Conservation (phyloP, 1,284 basidiomycete genomes). For the Irpex sp. region DNA sequence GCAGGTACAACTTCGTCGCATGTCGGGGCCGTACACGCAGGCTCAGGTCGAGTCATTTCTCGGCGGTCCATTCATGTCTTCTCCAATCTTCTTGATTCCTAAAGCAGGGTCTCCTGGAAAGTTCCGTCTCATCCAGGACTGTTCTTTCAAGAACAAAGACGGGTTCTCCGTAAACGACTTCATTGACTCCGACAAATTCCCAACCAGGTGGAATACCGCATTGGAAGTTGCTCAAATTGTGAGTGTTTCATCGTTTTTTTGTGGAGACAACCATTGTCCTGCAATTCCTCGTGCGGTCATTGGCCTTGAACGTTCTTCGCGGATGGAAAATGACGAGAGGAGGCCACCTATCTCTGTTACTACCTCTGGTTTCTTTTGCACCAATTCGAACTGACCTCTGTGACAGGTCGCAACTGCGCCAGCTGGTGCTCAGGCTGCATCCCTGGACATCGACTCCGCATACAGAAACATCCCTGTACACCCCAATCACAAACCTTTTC, state of each 20-base stretch:
- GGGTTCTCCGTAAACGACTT: constrained; percentile 26
- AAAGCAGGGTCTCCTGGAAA: constrained; percentile 6
- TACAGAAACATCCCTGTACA: constrained; percentile 28
- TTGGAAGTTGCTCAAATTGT: constrained; percentile 27
- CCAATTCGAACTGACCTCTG: not conserved
- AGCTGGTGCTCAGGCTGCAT: constrained; percentile 28
- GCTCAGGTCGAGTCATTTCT: constrained; percentile 22
- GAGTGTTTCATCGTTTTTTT: constrained; percentile 17
- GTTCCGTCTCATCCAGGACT: constrained; percentile 10
- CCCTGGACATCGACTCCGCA: constrained; percentile 30
- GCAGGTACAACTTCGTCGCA: not conserved
- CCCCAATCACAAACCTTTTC: not conserved
- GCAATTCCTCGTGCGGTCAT: too few relatives aligned
- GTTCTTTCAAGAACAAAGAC: not conserved
- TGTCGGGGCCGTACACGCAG: not conserved
- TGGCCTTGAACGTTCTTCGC: not conserved
- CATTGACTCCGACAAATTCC: constrained; percentile 29
- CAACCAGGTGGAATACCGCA: constrained; percentile 27
- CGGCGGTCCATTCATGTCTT: constrained; percentile 18
- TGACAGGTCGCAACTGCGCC: constrained; percentile 29
- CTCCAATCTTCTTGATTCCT: constrained; percentile 19
- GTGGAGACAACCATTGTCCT: not conserved
- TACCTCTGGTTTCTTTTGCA: too few relatives aligned
- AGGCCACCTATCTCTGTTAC: too few relatives aligned
- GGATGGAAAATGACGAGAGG: not conserved